Evolutionary conservation across 2,329 filamentous ascomycete genomes (phyloP).

Genomic region (Aspergillus udagawae): DNA sequence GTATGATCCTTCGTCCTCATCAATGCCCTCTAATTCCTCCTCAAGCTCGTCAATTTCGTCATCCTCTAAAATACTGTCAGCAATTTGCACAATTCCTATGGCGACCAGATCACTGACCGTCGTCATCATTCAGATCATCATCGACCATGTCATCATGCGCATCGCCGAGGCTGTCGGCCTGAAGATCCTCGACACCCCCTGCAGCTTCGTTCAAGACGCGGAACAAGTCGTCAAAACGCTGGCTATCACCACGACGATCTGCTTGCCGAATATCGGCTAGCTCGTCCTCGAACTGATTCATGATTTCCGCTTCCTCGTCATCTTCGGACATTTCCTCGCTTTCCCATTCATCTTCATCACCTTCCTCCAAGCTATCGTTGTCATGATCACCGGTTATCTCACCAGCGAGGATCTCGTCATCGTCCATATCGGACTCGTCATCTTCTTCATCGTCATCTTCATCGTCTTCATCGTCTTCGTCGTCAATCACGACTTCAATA

Average conservation of each 20-base stretch:
- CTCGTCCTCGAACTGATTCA: constrained; percentile 42
- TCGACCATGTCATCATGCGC: constrained; percentile 45
- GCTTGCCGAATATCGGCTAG: constrained; percentile 39
- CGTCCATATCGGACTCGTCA: constrained; percentile 58
- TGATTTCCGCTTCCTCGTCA: constrained; percentile 43
- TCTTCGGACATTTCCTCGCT: constrained; percentile 47
- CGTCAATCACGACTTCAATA: constrained; percentile 84
- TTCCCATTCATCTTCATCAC: constrained; percentile 48
- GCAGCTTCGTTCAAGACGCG: constrained; percentile 41
- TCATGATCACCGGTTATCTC: constrained; percentile 56
- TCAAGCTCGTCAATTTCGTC: constrained; percentile 46
- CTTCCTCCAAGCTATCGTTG: constrained; percentile 46
- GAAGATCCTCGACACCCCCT: constrained; percentile 41
- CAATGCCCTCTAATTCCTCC: constrained; percentile 43
- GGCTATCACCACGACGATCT: constrained; percentile 39
- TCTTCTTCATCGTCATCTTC: constrained; percentile 61
- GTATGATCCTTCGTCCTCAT: constrained; percentile 42
- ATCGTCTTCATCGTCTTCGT: constrained; percentile 61
- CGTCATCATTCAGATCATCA: constrained; percentile 57
- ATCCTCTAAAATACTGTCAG: constrained; percentile 53
- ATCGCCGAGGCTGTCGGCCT: constrained; percentile 47
- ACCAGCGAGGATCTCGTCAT: constrained; percentile 48
- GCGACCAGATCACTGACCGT: constrained; percentile 40
- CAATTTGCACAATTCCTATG: neutral
- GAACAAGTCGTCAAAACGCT: constrained; percentile 45